phyloP scores from a whole-genome alignment of 139 green algal species.

The Astrephomene gubernaculifera region DNA sequence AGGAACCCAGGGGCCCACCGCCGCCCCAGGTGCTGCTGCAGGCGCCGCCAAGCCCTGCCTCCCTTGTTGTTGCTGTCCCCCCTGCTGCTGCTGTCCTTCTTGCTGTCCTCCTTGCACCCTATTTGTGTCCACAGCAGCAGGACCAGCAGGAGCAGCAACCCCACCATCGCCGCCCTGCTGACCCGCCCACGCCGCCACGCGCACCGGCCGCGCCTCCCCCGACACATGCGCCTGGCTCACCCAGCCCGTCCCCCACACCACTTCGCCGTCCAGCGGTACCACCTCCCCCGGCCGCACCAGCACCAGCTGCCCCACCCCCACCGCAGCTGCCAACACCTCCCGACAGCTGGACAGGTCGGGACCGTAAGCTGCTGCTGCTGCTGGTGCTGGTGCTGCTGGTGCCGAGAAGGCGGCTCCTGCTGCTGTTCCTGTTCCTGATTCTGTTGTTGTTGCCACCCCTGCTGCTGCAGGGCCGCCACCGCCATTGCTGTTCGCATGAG shows the following conservation, averaged over 20 bases:
- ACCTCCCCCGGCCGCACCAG: conserved; percentile 84
- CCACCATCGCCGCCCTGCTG: no score
- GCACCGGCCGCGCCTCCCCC: conserved; percentile 74
- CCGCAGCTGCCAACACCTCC: conserved; percentile 43
- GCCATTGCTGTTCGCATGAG: no score
- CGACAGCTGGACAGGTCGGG: conserved; percentile 22
- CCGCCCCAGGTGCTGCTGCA: no score
- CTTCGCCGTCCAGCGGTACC: conserved; percentile 33
- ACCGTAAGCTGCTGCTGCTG: neutral
- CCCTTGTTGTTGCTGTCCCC: no score
- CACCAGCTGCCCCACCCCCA: conserved; percentile 70
- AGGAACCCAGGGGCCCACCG: conserved; percentile 52
- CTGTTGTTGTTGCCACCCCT: neutral
- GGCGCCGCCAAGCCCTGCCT: no score
- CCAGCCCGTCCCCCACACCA: neutral
- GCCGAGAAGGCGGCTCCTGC: no score
- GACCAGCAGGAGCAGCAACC: no score
- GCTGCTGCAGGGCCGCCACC: neutral
- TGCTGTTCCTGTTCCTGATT: neutral
- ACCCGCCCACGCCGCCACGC: neutral
- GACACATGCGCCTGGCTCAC: conserved; percentile 2
- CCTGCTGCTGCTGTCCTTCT: no score
- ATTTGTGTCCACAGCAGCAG: no score
- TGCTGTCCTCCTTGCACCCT: no score
- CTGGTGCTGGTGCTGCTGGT: no score